Percentiles rank a stretch among this genome's conserved stretches.
These are phyloP conservation scores for Trichaptum fuscoviolaceum DNA, from an alignment of 768 basidiomycete species.

Conservation along the genomic window DNA sequence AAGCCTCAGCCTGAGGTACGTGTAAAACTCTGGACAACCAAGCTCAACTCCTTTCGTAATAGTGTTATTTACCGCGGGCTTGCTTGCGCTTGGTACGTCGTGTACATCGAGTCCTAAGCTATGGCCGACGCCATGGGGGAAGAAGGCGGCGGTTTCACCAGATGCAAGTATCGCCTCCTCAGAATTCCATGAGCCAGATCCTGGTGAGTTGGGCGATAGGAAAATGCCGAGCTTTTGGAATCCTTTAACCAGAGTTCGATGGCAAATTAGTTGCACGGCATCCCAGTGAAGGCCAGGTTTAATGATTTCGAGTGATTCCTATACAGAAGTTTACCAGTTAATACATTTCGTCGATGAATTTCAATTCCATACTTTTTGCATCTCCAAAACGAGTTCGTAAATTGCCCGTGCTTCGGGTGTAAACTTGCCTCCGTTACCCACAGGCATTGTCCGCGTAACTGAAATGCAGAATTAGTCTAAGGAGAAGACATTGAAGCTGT, in stretches of 20 bases:
- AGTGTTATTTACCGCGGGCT: slow-evolving; percentile 54
- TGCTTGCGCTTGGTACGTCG: slow-evolving; percentile 81
- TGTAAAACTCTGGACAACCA: slow-evolving; percentile 63
- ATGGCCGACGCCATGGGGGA: slow-evolving; percentile 92
- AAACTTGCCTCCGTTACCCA: slow-evolving; percentile 93
- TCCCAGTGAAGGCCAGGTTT: slow-evolving; percentile 90
- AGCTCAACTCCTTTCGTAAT: slow-evolving; percentile 29
- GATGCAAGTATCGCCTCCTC: slow-evolving; percentile 67
- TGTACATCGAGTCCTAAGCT: slow-evolving; percentile 93
- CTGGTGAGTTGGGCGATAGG: slow-evolving; percentile 45
- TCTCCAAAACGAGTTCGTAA: slow-evolving; percentile 81
- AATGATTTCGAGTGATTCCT: slow-evolving; percentile 67
- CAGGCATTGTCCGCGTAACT: slow-evolving; percentile 74
- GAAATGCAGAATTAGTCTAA: slow-evolving; percentile 23
- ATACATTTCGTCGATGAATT: background rate
- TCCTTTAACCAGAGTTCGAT: slow-evolving; percentile 73
- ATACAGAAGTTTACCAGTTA: background rate
- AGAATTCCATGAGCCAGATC: slow-evolving; percentile 52
- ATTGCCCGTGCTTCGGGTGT: slow-evolving; percentile 75
- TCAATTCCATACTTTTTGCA: slow-evolving; percentile 65
- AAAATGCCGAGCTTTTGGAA: slow-evolving; percentile 87
- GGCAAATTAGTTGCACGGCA: slow-evolving; percentile 75
- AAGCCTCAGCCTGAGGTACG: slow-evolving; percentile 72
- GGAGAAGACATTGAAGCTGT: background rate
- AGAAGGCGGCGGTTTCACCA: slow-evolving; percentile 81